Evolutionary conservation across 306 rosid genomes (phyloP).

Genomic region (Purshia tridentata): DNA sequence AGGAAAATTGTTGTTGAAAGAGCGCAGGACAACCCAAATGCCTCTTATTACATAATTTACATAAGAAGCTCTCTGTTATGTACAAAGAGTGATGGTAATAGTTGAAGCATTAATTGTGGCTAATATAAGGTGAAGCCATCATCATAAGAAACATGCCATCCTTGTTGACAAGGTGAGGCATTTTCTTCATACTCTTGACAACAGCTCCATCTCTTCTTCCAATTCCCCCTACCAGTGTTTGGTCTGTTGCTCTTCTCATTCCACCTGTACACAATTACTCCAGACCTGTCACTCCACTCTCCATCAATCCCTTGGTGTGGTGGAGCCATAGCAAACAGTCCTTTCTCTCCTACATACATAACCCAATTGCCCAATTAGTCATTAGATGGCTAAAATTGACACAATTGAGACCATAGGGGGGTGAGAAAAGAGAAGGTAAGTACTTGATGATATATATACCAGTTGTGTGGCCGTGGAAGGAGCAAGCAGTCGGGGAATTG

Average conservation of each 20-base stretch:
- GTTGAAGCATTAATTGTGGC: not conserved
- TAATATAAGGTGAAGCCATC: slow-evolving; percentile 69
- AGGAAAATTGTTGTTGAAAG: no score
- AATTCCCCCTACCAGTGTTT: slow-evolving; percentile 59
- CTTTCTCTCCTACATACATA: slow-evolving; percentile 53
- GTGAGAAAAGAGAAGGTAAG: not conserved
- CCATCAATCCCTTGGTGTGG: slow-evolving; percentile 94
- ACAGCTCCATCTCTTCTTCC: slow-evolving; percentile 82
- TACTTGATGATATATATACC: slow-evolving; percentile 32
- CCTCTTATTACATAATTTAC: not conserved
- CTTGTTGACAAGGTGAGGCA: slow-evolving; percentile 63
- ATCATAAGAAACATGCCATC: slow-evolving; percentile 70
- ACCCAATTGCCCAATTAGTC: not conserved
- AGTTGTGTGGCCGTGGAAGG: slow-evolving; percentile 84
- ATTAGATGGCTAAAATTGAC: no score
- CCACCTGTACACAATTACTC: slow-evolving; percentile 79
- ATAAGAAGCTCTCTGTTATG: not conserved
- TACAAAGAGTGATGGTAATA: not conserved
- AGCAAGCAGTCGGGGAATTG: slow-evolving; percentile 65
- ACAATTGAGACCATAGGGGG: no score
- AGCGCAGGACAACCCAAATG: not conserved
- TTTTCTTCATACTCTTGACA: slow-evolving; percentile 66
- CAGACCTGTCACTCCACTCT: slow-evolving; percentile 73
- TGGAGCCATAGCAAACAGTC: slow-evolving; percentile 60
- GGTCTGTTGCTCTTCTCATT: slow-evolving; percentile 63